A percentile compares a stretch with the other conserved stretches of the same genome.
Conservation (phyloP, 306 rosid genomes). For the Cucumis cinereus region DNA sequence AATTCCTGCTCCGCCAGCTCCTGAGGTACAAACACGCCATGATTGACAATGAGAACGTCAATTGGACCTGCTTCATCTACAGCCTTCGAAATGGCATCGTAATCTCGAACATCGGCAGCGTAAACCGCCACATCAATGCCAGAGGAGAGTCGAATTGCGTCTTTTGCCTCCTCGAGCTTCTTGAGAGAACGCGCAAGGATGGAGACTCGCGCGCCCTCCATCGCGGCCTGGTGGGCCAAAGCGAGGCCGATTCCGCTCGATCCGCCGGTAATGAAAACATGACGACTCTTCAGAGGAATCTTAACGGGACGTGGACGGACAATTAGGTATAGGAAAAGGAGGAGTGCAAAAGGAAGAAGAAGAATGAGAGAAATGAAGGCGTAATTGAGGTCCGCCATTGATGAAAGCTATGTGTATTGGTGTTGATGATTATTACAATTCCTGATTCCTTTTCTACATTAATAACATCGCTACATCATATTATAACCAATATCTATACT, state of each 20-base stretch:
- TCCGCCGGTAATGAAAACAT: constrained; percentile 90
- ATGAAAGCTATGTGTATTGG: not conserved
- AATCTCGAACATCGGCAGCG: constrained; percentile 70
- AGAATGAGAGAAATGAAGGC: constrained; percentile 26
- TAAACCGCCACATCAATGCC: constrained; percentile 54
- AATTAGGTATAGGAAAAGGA: constrained; percentile 38
- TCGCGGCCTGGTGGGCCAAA: constrained; percentile 69
- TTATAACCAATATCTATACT: no score
- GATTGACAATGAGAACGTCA: constrained; percentile 66
- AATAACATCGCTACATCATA: no score
- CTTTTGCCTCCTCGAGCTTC: constrained; percentile 62
- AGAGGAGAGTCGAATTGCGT: constrained; percentile 41
- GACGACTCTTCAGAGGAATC: constrained; percentile 71
- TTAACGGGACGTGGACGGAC: constrained; percentile 56
- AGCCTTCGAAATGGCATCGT: constrained; percentile 41
- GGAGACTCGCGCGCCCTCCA: constrained; percentile 76
- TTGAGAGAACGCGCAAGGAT: constrained; percentile 58
- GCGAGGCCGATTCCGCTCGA: constrained; percentile 96
- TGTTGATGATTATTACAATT: no score
- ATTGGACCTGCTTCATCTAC: constrained; percentile 61
- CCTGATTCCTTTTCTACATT: not conserved
- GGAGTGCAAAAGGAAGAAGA: constrained; percentile 24
- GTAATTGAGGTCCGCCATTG: constrained; percentile 41
- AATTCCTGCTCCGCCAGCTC: constrained; percentile 65
- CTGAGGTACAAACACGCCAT: constrained; percentile 56